Percentiles rank a stretch among this genome's conserved stretches.
Evolutionary conservation across 768 basidiomycete genomes (phyloP).

Genomic region (Boletales sp.): DNA sequence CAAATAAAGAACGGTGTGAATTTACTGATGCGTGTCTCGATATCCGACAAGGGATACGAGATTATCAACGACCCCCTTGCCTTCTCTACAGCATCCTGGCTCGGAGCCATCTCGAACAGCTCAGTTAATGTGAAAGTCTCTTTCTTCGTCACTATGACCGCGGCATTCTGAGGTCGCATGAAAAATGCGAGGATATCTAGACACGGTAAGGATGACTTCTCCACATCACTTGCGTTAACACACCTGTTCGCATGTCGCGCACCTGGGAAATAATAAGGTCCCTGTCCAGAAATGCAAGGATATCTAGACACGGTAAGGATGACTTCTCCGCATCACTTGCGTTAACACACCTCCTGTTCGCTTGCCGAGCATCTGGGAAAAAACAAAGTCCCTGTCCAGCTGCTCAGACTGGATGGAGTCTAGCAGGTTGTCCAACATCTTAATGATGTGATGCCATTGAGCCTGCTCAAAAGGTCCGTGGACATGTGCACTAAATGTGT

Average conservation of each 20-base stretch:
- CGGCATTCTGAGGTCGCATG: conserved; percentile 42
- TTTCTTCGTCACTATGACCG: conserved; percentile 32
- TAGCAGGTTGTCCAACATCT: conserved; percentile 5
- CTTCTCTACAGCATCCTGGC: too few species aligned
- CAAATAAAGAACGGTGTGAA: too few species aligned
- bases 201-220: too few species aligned
- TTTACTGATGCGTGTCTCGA: too few species aligned
- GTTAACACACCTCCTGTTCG: background rate
- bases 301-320: conserved; percentile 23
- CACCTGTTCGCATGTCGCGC: too few species aligned
- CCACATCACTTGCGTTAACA: background rate
- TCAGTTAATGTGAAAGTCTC: conserved; percentile 31
- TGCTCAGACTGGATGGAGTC: background rate
- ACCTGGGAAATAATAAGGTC: too few species aligned
- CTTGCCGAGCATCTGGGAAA: conserved; percentile 1
- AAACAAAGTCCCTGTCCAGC: background rate
- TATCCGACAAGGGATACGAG: conserved; percentile 21
- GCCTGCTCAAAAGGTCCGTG: background rate
- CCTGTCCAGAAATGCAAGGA: conserved; percentile 33
- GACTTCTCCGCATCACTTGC: too few species aligned
- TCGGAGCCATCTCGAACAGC: conserved; percentile 39
- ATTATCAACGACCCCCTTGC: background rate
- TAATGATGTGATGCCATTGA: conserved; percentile 1
- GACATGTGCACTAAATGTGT: background rate
- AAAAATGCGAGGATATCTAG: conserved; percentile 36